Base-by-base conservation (phyloP, 106 monocot species). In the Iris macrosiphon region DNA sequence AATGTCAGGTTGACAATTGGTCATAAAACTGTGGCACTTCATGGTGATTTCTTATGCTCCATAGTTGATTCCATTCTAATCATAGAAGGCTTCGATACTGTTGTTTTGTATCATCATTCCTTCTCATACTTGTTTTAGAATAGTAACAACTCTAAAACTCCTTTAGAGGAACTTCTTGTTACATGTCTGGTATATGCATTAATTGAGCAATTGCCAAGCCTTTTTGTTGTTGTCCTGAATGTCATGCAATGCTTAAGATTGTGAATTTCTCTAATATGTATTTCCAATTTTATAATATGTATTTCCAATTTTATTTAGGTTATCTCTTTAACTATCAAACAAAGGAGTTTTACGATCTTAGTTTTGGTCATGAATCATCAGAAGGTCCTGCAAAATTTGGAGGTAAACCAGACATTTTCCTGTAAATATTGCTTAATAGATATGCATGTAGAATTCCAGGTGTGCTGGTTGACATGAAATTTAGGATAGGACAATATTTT, bases 271-370 rank as follows among this genome's bases (percentile, higher is more conserved):
- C 34, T 56, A 7, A 56, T 41, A 40, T 4, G 1, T 58, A 40
- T 27, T 40, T 39, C 14, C 22, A 50, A 50, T 40, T 27, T 40
- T 39, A 14, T 34, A 50, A 50, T 40, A 40, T 35, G 10, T 52
- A 25, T 45, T 45, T 62, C 30, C 29, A 48, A 48, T 8, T 10
- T 47, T 62, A 20, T 69, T 44, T 69, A 98, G 96, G 90, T 42
- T 98, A 91, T 76, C 76, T 98, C 34, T 98, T 87, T 58, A 98
- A 91, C 50, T 87, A 79, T 61, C 90, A 98, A 55, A 87, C 96
- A 11, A 83, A 91, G 75, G 96, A 98, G 48, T 78, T 98, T 61
- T 87, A 81, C 69, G 84, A 86, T 76, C 86, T 98, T 66, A 86
- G 75, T 74, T 80, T 87, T 80, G 96, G 86, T 10, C 78, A 83